These are phyloP conservation scores for Cyclostephanos invisitatus DNA, from an alignment of 108 stramenopile genomes.

Conservation along the genomic window DNA sequence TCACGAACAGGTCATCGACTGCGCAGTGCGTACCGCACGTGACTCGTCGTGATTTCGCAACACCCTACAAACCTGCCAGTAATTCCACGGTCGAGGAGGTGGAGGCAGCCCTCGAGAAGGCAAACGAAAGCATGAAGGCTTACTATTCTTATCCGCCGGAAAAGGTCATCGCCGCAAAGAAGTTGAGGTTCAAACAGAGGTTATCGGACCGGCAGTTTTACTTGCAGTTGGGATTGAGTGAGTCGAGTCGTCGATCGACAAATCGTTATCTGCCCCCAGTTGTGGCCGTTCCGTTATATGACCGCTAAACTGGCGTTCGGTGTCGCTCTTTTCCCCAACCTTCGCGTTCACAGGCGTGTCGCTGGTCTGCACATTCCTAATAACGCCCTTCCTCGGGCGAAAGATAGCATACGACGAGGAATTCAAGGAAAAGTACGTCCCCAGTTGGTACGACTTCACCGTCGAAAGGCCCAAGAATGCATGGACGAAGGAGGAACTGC, in stretches of 20 bases:
- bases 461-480: conserved; percentile 68
- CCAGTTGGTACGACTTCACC: conserved; percentile 81
- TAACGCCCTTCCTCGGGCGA: conserved; percentile 72
- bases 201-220: conserved; percentile 45
- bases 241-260: conserved; percentile 8
- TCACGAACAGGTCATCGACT: background rate
- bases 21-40: background rate
- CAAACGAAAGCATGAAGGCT: conserved; percentile 68
- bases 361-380: conserved; percentile 60
- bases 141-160: conserved; percentile 66
- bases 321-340: background rate
- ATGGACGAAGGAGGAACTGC: conserved; percentile 78
- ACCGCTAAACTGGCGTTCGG: background rate
- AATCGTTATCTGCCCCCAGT: background rate
- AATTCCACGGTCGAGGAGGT: conserved; percentile 44
- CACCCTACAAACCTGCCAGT: conserved; percentile 6
- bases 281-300: background rate
- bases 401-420: conserved; percentile 83
- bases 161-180: conserved; percentile 58
- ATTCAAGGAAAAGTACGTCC: conserved; percentile 74
- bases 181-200: conserved; percentile 32
- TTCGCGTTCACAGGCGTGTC: conserved; percentile 28
- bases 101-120: conserved; percentile 54
- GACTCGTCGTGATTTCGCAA: background rate
- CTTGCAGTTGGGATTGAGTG: conserved; percentile 58